Evolutionary conservation across 2,329 filamentous ascomycete genomes (phyloP).

Genomic region (Colletotrichum nymphaeae): DNA sequence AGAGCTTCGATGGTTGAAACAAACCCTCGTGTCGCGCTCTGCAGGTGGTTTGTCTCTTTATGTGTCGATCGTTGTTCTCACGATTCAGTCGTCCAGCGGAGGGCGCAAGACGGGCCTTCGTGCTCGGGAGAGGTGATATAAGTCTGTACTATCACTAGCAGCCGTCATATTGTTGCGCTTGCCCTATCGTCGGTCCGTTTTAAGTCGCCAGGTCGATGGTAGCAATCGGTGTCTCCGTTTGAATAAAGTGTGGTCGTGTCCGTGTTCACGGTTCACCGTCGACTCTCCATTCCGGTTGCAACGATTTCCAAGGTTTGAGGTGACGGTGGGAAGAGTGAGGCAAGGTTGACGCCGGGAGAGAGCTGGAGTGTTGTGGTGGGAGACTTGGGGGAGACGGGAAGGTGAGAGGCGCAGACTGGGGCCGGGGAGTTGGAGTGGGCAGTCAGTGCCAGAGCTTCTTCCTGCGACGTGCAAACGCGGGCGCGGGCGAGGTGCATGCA

Average conservation of each 20-base stretch:
- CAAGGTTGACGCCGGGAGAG: background rate
- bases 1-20: slow-evolving; percentile 25
- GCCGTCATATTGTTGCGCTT: slow-evolving; percentile 31
- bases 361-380: background rate
- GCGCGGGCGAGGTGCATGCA: slow-evolving; percentile 23
- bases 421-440: slow-evolving; percentile 16
- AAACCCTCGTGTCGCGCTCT: slow-evolving; percentile 28
- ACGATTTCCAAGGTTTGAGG: slow-evolving; percentile 33
- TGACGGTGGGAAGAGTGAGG: slow-evolving; percentile 22
- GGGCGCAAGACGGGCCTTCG: background rate
- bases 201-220: slow-evolving; percentile 13
- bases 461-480: background rate
- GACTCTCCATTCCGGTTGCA: slow-evolving; percentile 25
- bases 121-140: background rate
- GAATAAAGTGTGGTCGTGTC: background rate
- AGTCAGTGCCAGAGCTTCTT: slow-evolving; percentile 1
- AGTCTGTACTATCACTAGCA: slow-evolving; percentile 6
- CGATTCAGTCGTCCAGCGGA: slow-evolving; percentile 22
- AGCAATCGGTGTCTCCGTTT: slow-evolving; percentile 23
- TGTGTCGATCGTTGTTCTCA: slow-evolving; percentile 22
- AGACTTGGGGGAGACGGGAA: background rate
- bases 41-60: slow-evolving; percentile 13
- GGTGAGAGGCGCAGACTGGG: slow-evolving; percentile 8
- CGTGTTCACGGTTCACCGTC: slow-evolving; percentile 20
- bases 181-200: slow-evolving; percentile 24